Percentiles rank a stretch among this genome's conserved stretches.
These are phyloP conservation scores for Pichia sp. DNA, from an alignment of 1,139 yeast species.

Conservation along the genomic window DNA sequence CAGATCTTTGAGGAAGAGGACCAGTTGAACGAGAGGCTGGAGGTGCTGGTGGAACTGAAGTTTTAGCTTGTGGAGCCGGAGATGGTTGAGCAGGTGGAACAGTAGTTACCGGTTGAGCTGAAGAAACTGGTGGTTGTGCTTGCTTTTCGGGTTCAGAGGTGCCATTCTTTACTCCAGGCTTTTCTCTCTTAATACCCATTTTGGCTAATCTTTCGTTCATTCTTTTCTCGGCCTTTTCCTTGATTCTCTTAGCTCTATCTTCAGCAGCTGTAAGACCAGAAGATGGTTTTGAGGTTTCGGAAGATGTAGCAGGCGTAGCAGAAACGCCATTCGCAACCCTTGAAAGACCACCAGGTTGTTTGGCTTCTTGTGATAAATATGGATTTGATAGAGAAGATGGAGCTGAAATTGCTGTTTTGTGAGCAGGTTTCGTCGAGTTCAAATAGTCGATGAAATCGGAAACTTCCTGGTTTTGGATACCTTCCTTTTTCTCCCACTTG, in stretches of 20 bases:
- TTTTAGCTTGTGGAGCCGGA: slow-evolving; percentile 15
- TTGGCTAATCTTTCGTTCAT: slow-evolving; percentile 89
- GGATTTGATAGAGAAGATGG: slow-evolving; percentile 13
- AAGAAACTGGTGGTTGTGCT: background rate
- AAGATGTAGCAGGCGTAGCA: background rate
- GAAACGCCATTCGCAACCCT: slow-evolving; percentile 1
- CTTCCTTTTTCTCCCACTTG: slow-evolving; percentile 85
- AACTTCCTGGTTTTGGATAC: slow-evolving; percentile 63
- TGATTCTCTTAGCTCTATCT: slow-evolving; percentile 78
- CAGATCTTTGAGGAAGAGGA: slow-evolving; percentile 22
- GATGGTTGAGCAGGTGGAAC: slow-evolving; percentile 10
- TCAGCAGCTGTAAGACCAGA: slow-evolving; percentile 34
- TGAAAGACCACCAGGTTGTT: background rate
- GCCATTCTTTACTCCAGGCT: background rate
- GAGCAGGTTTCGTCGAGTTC: slow-evolving; percentile 34
- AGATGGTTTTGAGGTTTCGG: slow-evolving; percentile 10
- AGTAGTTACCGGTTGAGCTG: background rate
- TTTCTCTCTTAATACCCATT: slow-evolving; percentile 60
- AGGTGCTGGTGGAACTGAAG: slow-evolving; percentile 22
- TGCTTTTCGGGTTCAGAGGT: background rate
- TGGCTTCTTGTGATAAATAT: slow-evolving; percentile 6
- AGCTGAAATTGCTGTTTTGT: slow-evolving; percentile 21
- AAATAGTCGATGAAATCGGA: slow-evolving; percentile 58
- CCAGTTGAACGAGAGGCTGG: slow-evolving; percentile 24
- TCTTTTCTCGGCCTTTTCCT: slow-evolving; percentile 85